Evolutionary conservation across 2,329 filamentous ascomycete species (phyloP).

Genomic region (Pseudocercospora macadamiae): DNA sequence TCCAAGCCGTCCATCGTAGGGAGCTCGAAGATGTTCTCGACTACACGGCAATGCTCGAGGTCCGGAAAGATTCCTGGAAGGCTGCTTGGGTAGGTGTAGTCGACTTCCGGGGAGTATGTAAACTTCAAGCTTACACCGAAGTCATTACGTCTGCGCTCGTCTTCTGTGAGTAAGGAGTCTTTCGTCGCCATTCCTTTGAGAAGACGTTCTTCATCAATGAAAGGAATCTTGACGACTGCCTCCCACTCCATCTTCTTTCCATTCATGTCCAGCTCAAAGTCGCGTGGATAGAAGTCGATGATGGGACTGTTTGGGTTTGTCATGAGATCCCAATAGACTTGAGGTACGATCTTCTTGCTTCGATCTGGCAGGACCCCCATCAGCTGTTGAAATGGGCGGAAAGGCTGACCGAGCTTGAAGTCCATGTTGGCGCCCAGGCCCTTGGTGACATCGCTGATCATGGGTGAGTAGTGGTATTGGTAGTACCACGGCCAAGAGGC

Average conservation of each 20-base stretch:
- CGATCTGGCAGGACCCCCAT: constrained; percentile 98
- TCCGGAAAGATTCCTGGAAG: constrained; percentile 89
- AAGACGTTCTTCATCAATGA: constrained; percentile 90
- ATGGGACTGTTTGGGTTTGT: constrained; percentile 88
- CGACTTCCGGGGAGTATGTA: constrained; percentile 74
- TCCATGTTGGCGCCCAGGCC: constrained; percentile 85
- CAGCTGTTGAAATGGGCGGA: constrained; percentile 91
- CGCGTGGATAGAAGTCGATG: constrained; percentile 95
- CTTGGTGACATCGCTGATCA: constrained; percentile 93
- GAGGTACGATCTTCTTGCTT: constrained; percentile 93
- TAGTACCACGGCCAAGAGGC: constrained; percentile 99
- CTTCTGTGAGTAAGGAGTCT: constrained; percentile 74
- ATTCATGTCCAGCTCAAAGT: constrained; percentile 98
- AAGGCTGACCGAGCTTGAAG: constrained; percentile 92
- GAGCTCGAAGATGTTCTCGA: constrained; percentile 95
- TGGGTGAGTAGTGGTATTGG: constrained; percentile 91
- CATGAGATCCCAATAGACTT: constrained; percentile 88
- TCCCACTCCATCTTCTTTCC: constrained; percentile 99
- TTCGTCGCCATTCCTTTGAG: constrained; percentile 83
- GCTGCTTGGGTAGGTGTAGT: constrained; percentile 85
- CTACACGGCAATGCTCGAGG: constrained; percentile 80
- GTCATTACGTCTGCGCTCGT: constrained; percentile 80
- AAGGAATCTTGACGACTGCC: constrained; percentile 97
- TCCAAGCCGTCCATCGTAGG: constrained; percentile 89
- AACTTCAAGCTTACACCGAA: constrained; percentile 95